phyloP scores from a whole-genome alignment of 768 basidiomycete species.

The Mycena polygramma region DNA sequence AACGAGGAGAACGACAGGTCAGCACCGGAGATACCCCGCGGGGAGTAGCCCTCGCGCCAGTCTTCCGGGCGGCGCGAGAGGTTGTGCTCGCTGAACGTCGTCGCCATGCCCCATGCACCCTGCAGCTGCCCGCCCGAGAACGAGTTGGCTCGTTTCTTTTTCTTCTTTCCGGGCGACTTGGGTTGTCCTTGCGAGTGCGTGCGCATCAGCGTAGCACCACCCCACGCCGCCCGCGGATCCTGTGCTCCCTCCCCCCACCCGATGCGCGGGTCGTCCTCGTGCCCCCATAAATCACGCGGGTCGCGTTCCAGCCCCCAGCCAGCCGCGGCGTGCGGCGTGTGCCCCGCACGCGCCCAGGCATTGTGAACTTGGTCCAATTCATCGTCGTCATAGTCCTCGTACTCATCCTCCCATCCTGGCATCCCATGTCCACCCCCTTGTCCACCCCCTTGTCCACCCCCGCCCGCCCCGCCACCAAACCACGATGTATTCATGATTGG shows the following conservation, averaged over 20 bases:
- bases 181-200: conserved; percentile 10
- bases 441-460: neutral
- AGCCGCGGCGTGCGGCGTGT: too few relatives aligned
- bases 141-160: conserved; percentile 17
- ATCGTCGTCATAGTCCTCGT: neutral
- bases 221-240: neutral
- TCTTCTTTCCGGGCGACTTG: conserved; percentile 15
- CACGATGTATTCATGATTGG: conserved; percentile 14
- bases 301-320: neutral
- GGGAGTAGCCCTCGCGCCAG: conserved; percentile 39
- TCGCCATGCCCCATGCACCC: conserved; percentile 12
- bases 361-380: conserved; percentile 5
- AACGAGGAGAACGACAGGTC: conserved; percentile 27
- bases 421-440: neutral
- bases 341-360: neutral
- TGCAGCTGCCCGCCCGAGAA: conserved; percentile 14
- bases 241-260: neutral
- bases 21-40: conserved; percentile 25
- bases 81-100: conserved; percentile 30
- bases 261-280: neutral
- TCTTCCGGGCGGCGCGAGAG: conserved; percentile 36
- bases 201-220: neutral
- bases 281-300: neutral
- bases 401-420: conserved; percentile 1
- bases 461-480: conserved; percentile 13